These are phyloP conservation scores for Polytrichum formosum DNA, from an alignment of 225 moss, liverwort and hornwort genomes.

Conservation along the genomic window DNA sequence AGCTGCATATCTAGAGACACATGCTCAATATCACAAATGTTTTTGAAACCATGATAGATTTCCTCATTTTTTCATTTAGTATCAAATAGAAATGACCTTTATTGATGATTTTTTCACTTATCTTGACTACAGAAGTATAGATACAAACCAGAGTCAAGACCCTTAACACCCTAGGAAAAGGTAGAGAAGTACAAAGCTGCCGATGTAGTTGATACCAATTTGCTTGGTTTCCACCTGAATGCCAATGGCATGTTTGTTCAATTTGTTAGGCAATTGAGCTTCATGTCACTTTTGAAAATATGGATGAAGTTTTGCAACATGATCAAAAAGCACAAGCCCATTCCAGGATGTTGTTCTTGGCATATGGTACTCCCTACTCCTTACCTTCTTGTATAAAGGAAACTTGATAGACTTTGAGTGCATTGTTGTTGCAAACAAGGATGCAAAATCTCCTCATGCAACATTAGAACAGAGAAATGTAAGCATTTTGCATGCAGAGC, in stretches of 20 bases:
- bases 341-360: too few relatives aligned
- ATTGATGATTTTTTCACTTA: too few relatives aligned
- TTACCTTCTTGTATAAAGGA: slow-evolving; percentile 47
- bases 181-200: slow-evolving; percentile 63
- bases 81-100: too few relatives aligned
- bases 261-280: too few relatives aligned
- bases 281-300: too few relatives aligned
- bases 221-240: slow-evolving; percentile 75
- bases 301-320: too few relatives aligned
- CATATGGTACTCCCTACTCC: slow-evolving; percentile 43
- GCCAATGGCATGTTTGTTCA: slow-evolving; percentile 7
- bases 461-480: slow-evolving; percentile 3
- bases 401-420: slow-evolving; percentile 86
- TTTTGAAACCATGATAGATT: too few relatives aligned
- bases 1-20: slow-evolving; percentile 68
- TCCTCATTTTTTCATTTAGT: too few relatives aligned
- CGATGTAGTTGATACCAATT: slow-evolving; percentile 76
- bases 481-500: not conserved
- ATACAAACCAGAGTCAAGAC: too few relatives aligned
- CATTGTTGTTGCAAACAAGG: slow-evolving; percentile 85
- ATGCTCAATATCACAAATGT: not conserved
- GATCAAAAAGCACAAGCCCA: too few relatives aligned
- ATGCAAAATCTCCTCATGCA: slow-evolving; percentile 91
- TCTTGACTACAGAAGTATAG: too few relatives aligned
- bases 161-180: slow-evolving; percentile 2